Percentiles rank a stretch among this genome's conserved stretches.
Conservation (phyloP, 495 filamentous ascomycete species). For the Xylona heveae region DNA sequence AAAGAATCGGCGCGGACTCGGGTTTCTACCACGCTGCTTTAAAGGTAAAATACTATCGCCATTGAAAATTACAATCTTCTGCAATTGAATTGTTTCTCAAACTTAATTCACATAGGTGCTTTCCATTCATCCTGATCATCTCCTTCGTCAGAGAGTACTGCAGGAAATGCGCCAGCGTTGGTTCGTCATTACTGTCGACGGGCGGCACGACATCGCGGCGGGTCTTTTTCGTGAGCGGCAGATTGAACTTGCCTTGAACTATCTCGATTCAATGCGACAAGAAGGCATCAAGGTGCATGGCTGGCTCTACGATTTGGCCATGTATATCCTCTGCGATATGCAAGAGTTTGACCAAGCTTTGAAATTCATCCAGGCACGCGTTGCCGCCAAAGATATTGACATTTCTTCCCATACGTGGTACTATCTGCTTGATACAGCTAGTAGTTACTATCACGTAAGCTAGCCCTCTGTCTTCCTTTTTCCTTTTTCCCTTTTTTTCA, state of each 20-base stretch:
- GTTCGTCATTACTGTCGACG: conserved; percentile 40
- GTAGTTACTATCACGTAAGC: conserved; percentile 24
- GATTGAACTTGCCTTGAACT: conserved; percentile 60
- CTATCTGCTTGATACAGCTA: conserved; percentile 48
- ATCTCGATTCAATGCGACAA: conserved; percentile 40
- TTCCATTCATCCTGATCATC: conserved; percentile 68
- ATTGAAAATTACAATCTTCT: neutral
- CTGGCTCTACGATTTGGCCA: conserved; percentile 59
- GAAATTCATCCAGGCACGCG: conserved; percentile 33
- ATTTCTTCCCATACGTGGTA: conserved; percentile 35
- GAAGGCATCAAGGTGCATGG: conserved; percentile 30
- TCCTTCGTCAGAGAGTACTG: conserved; percentile 50
- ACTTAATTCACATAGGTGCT: conserved; percentile 28
- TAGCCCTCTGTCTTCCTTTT: conserved; percentile 12
- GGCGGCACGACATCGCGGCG: conserved; percentile 42
- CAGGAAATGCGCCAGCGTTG: conserved; percentile 46
- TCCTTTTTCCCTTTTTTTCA: conserved; percentile 1
- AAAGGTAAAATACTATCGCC: conserved; percentile 25
- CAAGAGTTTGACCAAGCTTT: conserved; percentile 60
- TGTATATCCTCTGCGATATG: conserved; percentile 44
- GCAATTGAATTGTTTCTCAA: neutral
- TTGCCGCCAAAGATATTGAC: conserved; percentile 20
- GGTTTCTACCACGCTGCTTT: conserved; percentile 50
- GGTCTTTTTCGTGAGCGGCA: conserved; percentile 63
- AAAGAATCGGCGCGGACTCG: conserved; percentile 35